Percentiles rank a stretch among this genome's conserved stretches.
Evolutionary conservation across 2,329 filamentous ascomycete species (phyloP).

Genomic region (Colletotrichum theobromicola): DNA sequence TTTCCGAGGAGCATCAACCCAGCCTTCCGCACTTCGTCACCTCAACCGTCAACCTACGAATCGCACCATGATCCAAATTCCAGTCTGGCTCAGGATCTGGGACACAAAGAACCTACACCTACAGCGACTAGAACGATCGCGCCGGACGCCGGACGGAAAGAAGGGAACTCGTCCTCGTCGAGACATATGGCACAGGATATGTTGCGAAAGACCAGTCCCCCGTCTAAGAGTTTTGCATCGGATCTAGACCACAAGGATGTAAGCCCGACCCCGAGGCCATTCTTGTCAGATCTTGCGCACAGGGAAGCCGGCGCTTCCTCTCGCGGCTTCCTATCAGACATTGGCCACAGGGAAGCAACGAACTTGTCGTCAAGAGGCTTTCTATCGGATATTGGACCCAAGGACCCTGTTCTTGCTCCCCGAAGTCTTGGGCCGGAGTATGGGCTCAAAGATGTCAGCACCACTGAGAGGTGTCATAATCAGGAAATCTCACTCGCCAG

Average conservation of each 20-base stretch:
- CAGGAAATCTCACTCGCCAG: slow-evolving; percentile 68
- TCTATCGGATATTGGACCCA: not conserved
- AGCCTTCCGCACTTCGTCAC: slow-evolving; percentile 92
- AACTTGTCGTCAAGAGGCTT: not conserved
- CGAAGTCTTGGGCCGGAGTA: not conserved
- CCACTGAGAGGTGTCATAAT: slow-evolving; percentile 54
- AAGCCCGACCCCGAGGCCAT: not conserved
- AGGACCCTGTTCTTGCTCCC: not conserved
- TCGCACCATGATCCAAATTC: slow-evolving; percentile 90
- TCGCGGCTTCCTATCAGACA: not conserved
- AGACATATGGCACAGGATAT: not conserved
- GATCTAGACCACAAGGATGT: not conserved
- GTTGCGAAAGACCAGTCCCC: not conserved
- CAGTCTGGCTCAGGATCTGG: slow-evolving; percentile 72
- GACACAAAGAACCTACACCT: slow-evolving; percentile 27
- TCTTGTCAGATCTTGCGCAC: not conserved
- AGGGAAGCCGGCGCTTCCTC: not conserved
- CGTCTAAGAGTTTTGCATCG: not conserved
- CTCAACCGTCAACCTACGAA: slow-evolving; percentile 90
- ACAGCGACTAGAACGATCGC: not conserved
- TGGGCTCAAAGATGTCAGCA: not conserved
- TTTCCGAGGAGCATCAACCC: slow-evolving; percentile 96
- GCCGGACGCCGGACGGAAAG: slow-evolving; percentile 1
- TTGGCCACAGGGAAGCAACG: not conserved
- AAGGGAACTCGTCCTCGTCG: not conserved